phyloP scores from a whole-genome alignment of 2,329 filamentous ascomycete species.

The Bipolaris zeicola region DNA sequence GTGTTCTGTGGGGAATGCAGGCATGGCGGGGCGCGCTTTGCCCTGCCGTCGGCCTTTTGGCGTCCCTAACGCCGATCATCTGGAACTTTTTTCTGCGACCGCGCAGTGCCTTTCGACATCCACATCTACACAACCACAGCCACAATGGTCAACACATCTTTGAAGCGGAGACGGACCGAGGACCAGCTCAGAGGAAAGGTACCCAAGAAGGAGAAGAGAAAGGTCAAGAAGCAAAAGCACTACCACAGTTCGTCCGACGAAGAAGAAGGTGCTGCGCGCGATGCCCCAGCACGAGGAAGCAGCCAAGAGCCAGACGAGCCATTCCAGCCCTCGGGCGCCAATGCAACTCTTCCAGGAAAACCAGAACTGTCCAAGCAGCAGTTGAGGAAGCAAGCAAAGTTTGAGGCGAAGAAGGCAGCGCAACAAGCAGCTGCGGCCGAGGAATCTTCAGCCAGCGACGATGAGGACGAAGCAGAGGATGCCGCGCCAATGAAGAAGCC shows the following conservation, averaged over 20 bases:
- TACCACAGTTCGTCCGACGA: constrained; percentile 71
- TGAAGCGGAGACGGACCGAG: constrained; percentile 64
- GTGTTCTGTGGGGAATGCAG: constrained; percentile 27
- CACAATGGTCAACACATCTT: constrained; percentile 48
- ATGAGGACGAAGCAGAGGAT: constrained; percentile 3
- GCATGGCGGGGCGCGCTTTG: constrained; percentile 31
- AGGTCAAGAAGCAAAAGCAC: constrained; percentile 65
- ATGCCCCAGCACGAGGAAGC: constrained; percentile 33
- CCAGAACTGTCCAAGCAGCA: constrained; percentile 20
- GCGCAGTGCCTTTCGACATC: constrained; percentile 6
- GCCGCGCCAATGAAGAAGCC: constrained; percentile 18
- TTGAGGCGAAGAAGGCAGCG: constrained; percentile 23
- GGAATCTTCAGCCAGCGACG: constrained; percentile 18
- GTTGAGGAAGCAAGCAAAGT: constrained; percentile 25
- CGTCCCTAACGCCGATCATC: constrained; percentile 27
- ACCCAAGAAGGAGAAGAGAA: constrained; percentile 60
- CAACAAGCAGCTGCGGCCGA: constrained; percentile 17
- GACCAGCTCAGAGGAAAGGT: constrained; percentile 62
- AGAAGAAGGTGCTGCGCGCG: constrained; percentile 48
- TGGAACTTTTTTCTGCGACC: constrained; percentile 31
- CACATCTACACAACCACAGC: constrained; percentile 13
- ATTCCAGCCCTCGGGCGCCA: constrained; percentile 32
- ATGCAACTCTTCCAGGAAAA: constrained; percentile 24
- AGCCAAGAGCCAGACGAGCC: constrained; percentile 32
- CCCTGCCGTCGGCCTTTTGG: constrained; percentile 40